Evolutionary conservation across 805 yeast species (phyloP).

Genomic region (Myxozyma neglecta): DNA sequence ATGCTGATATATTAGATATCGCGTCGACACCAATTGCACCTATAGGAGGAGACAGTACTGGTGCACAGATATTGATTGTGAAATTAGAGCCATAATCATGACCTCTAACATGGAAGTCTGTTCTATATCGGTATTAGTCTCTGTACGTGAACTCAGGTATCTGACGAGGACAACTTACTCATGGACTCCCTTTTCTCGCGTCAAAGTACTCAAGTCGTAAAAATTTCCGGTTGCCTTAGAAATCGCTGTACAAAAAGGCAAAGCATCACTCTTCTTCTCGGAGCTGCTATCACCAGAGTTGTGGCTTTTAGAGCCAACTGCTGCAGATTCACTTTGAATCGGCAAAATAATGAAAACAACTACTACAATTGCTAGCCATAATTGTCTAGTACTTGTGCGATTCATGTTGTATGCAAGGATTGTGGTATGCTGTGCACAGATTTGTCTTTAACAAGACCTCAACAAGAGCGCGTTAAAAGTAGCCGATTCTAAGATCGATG

Average conservation of each 20-base stretch:
- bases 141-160: no score
- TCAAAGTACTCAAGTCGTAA: conserved; percentile 48
- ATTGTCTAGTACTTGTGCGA: neutral
- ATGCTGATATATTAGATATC: conserved; percentile 54
- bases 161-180: conserved; percentile 9
- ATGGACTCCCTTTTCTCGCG: conserved; percentile 37
- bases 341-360: neutral
- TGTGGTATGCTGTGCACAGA: neutral
- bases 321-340: neutral
- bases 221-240: conserved; percentile 42
- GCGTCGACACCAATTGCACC: conserved; percentile 41
- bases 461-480: no score
- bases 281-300: neutral
- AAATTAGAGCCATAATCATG: conserved; percentile 70
- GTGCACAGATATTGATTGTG: conserved; percentile 68
- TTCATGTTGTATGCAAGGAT: neutral
- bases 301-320: neutral
- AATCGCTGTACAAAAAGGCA: conserved; percentile 36
- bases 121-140: conserved; percentile 22
- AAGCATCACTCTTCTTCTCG: conserved; percentile 4
- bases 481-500: no score
- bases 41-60: conserved; percentile 45
- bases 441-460: no score
- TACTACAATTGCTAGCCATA: neutral
- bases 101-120: conserved; percentile 69